Evolutionary conservation across 2,329 filamentous ascomycete genomes (phyloP), one percentile per base, ranked within the genome.

Genomic region (Exophiala phaeomuriformis): DNA sequence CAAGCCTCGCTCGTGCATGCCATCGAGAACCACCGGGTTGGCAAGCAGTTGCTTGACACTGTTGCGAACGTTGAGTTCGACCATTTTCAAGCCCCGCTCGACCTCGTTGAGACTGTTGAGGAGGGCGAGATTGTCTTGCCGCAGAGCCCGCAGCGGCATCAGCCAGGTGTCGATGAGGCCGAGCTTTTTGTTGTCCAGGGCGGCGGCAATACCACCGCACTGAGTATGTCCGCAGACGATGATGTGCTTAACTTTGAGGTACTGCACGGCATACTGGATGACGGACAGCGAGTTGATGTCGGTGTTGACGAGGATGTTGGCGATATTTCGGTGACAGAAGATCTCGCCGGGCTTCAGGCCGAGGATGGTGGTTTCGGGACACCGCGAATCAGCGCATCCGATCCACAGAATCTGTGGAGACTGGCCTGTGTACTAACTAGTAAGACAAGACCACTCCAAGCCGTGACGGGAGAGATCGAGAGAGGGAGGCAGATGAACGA

Each of bases 321-420:
- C 88, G 68, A 95, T 90, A 75, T 94, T 94, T 67, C 89, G 86
- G 75, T 94, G 88, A 49, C 89, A 85, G 69, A 94, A 94, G 62
- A 94, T 83, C 64, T 94, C 88, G 55, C 89, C 88, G 2, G 88
- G 87, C 65, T 88, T 78, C 8, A 44, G 53, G 64, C 85, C 84
- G 30, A 90, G 79, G 65, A 95, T 79, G 46, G 84, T 89, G 3
- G 87, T 91, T 71, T 93, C 89, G 1, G 89, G 88, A 62, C 88
- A 84, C 60, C 89, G 86, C 37, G 84, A 88, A 74, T 94, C 89
- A 64, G 87, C 86, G 73, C 89, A 95, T 55, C 89, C 89, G 61
- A 94, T 80, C 88, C 88, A 94, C 54, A 94, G 71, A 50, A 80
- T 78, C 61, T 77, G 71, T 3, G 77, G 76, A 1, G 77, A 71